Conservation (phyloP, 441 rosid species). For the Pelargonium myrrhifolium region DNA sequence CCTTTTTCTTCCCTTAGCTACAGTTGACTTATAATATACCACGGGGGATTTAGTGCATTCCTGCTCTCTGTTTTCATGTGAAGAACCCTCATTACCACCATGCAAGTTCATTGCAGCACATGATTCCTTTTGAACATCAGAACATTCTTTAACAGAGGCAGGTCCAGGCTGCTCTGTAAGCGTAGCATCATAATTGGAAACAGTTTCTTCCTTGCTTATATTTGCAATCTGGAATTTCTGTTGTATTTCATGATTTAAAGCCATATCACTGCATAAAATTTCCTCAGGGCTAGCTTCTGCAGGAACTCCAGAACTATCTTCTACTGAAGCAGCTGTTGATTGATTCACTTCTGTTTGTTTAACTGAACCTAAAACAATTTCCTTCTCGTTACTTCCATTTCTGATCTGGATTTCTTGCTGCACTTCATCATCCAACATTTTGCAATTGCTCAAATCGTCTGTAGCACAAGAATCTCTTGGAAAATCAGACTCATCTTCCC, state of each 20-base stretch:
- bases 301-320: slow-evolving; percentile 27
- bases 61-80: slow-evolving; percentile 20
- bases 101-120: slow-evolving; percentile 16
- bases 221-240: slow-evolving; percentile 24
- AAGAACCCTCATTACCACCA: slow-evolving; percentile 27
- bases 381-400: slow-evolving; percentile 21
- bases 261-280: slow-evolving; percentile 22
- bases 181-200: slow-evolving; percentile 11
- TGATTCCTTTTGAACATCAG: slow-evolving; percentile 28
- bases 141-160: slow-evolving; percentile 23
- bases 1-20: slow-evolving; percentile 44
- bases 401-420: slow-evolving; percentile 28
- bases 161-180: slow-evolving; percentile 16
- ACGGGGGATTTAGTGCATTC: slow-evolving; percentile 19
- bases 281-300: slow-evolving; percentile 16
- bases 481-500: slow-evolving; percentile 21
- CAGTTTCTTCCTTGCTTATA: slow-evolving; percentile 14
- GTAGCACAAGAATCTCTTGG: slow-evolving; percentile 18
- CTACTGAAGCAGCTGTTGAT: slow-evolving; percentile 11
- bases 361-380: slow-evolving; percentile 11
- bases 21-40: slow-evolving; percentile 18
- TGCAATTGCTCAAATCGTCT: slow-evolving; percentile 14
- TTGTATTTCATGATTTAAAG: slow-evolving; percentile 23
- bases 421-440: slow-evolving; percentile 13
- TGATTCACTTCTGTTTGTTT: slow-evolving; percentile 16